Evolutionary conservation across 352 stramenopile species (phyloP), one percentile per base, ranked within the genome.

Genomic region (Pythium guiyangense): DNA sequence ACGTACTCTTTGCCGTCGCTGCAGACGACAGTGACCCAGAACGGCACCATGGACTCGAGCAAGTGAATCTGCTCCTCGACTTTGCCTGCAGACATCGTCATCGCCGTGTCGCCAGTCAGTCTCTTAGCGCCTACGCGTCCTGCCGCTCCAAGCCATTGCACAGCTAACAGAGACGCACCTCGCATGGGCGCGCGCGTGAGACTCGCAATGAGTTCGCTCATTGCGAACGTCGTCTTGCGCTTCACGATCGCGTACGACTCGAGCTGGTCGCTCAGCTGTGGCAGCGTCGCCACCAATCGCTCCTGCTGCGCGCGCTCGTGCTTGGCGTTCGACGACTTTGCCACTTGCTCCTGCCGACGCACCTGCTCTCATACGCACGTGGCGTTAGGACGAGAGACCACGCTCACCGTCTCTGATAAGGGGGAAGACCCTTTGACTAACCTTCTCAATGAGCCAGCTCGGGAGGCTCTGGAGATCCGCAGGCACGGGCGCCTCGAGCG

Each of bases 361-460:
- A 93, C 57, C 52, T 59, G 40, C 1, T n/a, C n/a, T n/a, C n/a
- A n/a, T n/a, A n/a, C n/a, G n/a, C n/a, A n/a, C n/a, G n/a, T n/a
- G n/a, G n/a, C n/a, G n/a, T n/a, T n/a, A n/a, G n/a, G n/a, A n/a
- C n/a, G n/a, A n/a, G n/a, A n/a, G n/a, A n/a, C n/a, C n/a, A n/a
- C n/a, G n/a, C n/a, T n/a, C n/a, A n/a, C n/a, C n/a, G n/a, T n/a
- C n/a, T n/a, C n/a, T n/a, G n/a, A n/a, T n/a, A n/a, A n/a, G n/a
- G n/a, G n/a, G n/a, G n/a, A n/a, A n/a, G n/a, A n/a, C n/a, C n/a
- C n/a, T n/a, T n/a, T n/a, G n/a, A n/a, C n/a, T n/a, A 29, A 59
- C 82, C 55, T 86, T 88, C 57, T 85, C 70, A 31, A 93, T 74
- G 29, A 93, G 80, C 83, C 80, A 91, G n/a, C 67, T 63, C 8